Percentiles rank a stretch among this genome's conserved stretches.
Conservation (phyloP, 306 rosid genomes). For the Comarum palustre region DNA sequence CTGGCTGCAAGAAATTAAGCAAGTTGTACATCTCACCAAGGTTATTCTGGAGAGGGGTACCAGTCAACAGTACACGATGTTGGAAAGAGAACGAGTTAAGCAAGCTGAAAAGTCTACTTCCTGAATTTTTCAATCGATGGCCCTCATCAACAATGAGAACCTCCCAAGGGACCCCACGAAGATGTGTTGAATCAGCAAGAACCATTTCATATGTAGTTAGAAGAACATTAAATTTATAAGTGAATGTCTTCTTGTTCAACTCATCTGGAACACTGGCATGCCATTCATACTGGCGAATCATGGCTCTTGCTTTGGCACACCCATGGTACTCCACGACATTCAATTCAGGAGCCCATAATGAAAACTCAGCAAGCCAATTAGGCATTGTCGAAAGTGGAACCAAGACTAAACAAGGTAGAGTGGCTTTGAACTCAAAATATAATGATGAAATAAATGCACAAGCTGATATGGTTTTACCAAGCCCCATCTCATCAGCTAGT, state of each 20-base stretch:
- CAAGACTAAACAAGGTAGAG: slow-evolving; percentile 92
- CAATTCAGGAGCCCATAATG: slow-evolving; percentile 89
- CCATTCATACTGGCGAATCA: slow-evolving; percentile 95
- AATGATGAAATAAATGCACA: slow-evolving; percentile 84
- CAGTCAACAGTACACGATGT: slow-evolving; percentile 94
- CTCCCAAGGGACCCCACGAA: slow-evolving; percentile 99
- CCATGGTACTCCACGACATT: slow-evolving; percentile 99
- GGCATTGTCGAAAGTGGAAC: slow-evolving; percentile 99
- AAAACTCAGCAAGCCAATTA: slow-evolving; percentile 95
- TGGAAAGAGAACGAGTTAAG: slow-evolving; percentile 91
- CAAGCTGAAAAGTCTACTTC: slow-evolving; percentile 96
- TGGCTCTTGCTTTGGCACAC: slow-evolving; percentile 92
- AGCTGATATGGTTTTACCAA: slow-evolving; percentile 96
- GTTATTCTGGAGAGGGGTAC: slow-evolving; percentile 98
- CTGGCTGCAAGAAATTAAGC: slow-evolving; percentile 96
- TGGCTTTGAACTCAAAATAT: slow-evolving; percentile 83
- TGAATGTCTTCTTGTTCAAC: slow-evolving; percentile 63
- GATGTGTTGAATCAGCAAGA: slow-evolving; percentile 90
- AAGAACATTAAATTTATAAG: slow-evolving; percentile 86
- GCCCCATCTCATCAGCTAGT: slow-evolving; percentile 99
- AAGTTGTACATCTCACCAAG: slow-evolving; percentile 98
- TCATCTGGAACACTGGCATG: slow-evolving; percentile 67
- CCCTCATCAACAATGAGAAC: slow-evolving; percentile 98
- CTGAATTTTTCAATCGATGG: slow-evolving; percentile 94
- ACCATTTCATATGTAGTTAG: slow-evolving; percentile 97